Evolutionary conservation across 176 grass and related monocot genomes (phyloP), one percentile per base, ranked within the genome.

Genomic region (Panicum miliaceum): DNA sequence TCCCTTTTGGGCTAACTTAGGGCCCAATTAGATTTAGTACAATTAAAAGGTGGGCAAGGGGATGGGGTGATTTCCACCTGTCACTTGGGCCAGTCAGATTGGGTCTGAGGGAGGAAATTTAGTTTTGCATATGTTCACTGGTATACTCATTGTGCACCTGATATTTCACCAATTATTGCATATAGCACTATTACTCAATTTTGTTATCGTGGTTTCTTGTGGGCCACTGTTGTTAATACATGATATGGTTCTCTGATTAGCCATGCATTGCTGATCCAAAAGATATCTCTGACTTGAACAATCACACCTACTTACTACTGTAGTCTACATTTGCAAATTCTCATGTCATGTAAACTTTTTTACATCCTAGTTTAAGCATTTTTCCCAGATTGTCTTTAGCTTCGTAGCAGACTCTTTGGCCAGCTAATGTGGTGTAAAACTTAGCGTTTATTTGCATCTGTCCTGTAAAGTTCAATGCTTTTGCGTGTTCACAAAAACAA

Each of bases 211-310:
- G 61, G 7, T 8, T 79, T 32, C 68, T 73, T 48, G 64, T 54
- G 68, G 34, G 46, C 34, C 4, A 16, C 43, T 15, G 19, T 32
- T 81, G 68, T 80, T 72, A 45, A 53, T 54, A 53, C 23, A 29
- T 57, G 34, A 70, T 37, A 40, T 35, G 50, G 26, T 73, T 29
- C 35, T 65, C 18, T 57, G 18, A 75, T 75, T 74, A 54, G 26
- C 59, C 19, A 66, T 81, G 40, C 45, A 75, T 18, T 48, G 20
- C 50, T 41, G 65, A 34, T 46, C 36, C 43, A 64, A 71, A 71
- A 36, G 19, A 26, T 88, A 40, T 73, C 57, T 68, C 22, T 78
- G 65, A 69, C 40, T 65, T 25, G 48, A 42, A 62, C 13, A 32
- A 48, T 64, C 9, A 60, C 51, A 75, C 27, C 40, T 84, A 75